These are phyloP conservation scores for Sarcodon aspratus DNA, from an alignment of 768 basidiomycete genomes.

Conservation along the genomic window DNA sequence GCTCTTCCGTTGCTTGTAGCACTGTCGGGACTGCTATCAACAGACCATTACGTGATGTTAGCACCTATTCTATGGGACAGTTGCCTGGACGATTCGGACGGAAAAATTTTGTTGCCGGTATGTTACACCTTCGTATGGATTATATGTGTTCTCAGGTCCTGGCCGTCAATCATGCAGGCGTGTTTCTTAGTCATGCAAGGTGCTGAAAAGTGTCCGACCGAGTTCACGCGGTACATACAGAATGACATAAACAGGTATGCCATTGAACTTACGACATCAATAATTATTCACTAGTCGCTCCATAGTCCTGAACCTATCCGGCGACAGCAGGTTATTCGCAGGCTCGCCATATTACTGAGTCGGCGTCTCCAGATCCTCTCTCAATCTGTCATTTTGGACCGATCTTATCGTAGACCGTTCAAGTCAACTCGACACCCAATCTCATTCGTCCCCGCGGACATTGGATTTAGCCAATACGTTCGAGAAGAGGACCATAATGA, in stretches of 20 bases:
- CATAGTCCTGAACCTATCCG: constrained; percentile 35
- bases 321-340: constrained; percentile 40
- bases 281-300: background rate
- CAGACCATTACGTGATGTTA: constrained; percentile 38
- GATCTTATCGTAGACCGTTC: constrained; percentile 52
- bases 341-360: constrained; percentile 44
- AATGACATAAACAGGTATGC: constrained; percentile 45
- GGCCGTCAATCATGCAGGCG: constrained; percentile 16
- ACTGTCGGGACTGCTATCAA: constrained; percentile 40
- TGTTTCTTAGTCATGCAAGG: constrained; percentile 66
- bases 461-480: constrained; percentile 52
- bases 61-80: constrained; percentile 48
- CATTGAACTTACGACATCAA: background rate
- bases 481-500: constrained; percentile 41
- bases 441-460: constrained; percentile 67
- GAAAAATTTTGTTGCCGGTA: constrained; percentile 37
- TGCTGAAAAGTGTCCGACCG: constrained; percentile 45
- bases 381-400: constrained; percentile 49
- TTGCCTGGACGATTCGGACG: constrained; percentile 27
- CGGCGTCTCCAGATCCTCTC: constrained; percentile 63
- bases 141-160: background rate
- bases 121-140: constrained; percentile 10
- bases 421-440: constrained; percentile 58
- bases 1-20: constrained; percentile 43
- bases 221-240: constrained; percentile 39